Evolutionary conservation across 2,329 filamentous ascomycete species (phyloP).

Genomic region (Claviceps quebecensis): DNA sequence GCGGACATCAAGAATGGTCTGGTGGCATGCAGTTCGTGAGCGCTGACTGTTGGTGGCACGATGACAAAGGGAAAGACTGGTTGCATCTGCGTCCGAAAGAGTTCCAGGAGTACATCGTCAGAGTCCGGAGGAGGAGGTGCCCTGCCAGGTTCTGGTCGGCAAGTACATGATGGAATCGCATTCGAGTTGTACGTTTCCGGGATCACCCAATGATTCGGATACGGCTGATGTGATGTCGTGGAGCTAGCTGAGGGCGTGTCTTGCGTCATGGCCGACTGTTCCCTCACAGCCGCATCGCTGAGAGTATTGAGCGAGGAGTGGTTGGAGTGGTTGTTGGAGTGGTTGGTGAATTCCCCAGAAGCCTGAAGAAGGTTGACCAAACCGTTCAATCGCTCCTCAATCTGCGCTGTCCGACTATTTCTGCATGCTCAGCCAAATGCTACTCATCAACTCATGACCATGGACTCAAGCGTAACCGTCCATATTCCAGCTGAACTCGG

Average conservation of each 20-base stretch:
- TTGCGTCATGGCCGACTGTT: conserved; percentile 13
- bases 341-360: conserved; percentile 21
- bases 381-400: conserved; percentile 35
- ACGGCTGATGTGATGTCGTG: conserved; percentile 6
- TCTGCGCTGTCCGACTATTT: conserved; percentile 31
- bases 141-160: conserved; percentile 26
- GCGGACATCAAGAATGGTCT: conserved; percentile 35
- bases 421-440: no score
- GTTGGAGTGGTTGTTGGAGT: conserved; percentile 10
- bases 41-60: conserved; percentile 22
- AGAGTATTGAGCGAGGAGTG: conserved; percentile 14
- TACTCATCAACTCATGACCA: no score
- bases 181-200: conserved; percentile 31
- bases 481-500: no score
- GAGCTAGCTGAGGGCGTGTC: conserved; percentile 12
- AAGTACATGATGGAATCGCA: conserved; percentile 33
- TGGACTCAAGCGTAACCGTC: no score
- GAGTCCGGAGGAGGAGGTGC: conserved; percentile 27
- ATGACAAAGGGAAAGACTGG: conserved; percentile 34
- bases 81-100: conserved; percentile 29
- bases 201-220: conserved; percentile 16
- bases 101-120: conserved; percentile 30
- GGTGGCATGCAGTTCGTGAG: conserved; percentile 22
- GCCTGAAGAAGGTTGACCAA: conserved; percentile 33
- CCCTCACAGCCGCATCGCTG: conserved; percentile 15